Evolutionary conservation across 164 flowering plant species (phyloP).

Genomic region (Litsea cubeba): DNA sequence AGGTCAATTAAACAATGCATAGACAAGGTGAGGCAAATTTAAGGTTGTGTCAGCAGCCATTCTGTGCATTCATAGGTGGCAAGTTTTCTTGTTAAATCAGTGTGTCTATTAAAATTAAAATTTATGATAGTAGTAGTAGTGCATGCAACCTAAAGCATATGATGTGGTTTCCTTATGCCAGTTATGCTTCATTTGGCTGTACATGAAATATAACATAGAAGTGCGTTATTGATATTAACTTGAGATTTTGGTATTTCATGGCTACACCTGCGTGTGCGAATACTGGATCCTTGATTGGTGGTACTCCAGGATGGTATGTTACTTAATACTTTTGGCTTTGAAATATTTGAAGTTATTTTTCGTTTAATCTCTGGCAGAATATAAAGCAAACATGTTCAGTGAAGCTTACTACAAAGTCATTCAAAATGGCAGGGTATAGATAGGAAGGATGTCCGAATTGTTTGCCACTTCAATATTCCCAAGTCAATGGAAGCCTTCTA

Average conservation of each 20-base stretch:
- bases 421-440: constrained; percentile 68
- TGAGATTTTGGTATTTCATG: constrained; percentile 15
- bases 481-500: constrained; percentile 96
- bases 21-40: too few relatives aligned
- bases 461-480: constrained; percentile 88
- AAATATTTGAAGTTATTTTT: constrained; percentile 1
- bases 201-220: too few relatives aligned
- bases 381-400: background rate
- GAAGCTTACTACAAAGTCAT: constrained; percentile 4
- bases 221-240: constrained; percentile 1
- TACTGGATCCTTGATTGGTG: constrained; percentile 21
- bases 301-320: constrained; percentile 72
- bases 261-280: constrained; percentile 14
- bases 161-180: too few relatives aligned
- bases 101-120: too few relatives aligned
- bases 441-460: constrained; percentile 81
- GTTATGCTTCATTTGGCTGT: too few relatives aligned
- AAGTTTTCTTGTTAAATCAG: too few relatives aligned
- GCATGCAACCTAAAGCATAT: too few relatives aligned
- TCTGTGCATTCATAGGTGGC: too few relatives aligned
- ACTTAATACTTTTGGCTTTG: constrained; percentile 1
- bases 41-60: too few relatives aligned
- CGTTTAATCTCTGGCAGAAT: background rate
- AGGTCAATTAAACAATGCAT: too few relatives aligned
- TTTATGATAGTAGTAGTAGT: too few relatives aligned